Base-by-base conservation (phyloP, 2,329 filamentous ascomycete species). In the Xylaria sp. region DNA sequence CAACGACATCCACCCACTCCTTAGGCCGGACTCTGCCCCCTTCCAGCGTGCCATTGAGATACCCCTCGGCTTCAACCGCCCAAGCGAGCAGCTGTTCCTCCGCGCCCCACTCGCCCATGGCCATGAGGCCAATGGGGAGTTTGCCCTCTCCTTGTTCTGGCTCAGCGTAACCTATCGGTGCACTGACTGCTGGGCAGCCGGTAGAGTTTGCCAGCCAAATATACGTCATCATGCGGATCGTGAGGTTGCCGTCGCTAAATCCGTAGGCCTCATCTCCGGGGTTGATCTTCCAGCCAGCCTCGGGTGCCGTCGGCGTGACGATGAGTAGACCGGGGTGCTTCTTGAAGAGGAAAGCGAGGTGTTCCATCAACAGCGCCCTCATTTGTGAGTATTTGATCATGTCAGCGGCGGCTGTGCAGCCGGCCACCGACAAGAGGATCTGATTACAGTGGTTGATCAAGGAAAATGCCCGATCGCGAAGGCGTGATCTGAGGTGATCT, bases 171-270 rank as follows among this genome's bases (percentile, higher is more conserved):
- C 91, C 93, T 10, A 91, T 87, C 0, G 93, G 92, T 35, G 87
- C 87, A 46, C 81, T 87, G 11, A 96, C 84, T 1, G 91, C 87
- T 0, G 93, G 93, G 49, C 88, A 88, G 0, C 93, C 93, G 0
- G 83, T 86, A 68, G 92, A 88, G 76, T 97, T 97, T 6, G 93
- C 90, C 35, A 96, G 77, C 85, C 90, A 96, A 15, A 91, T 87
- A 76, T 92, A 97, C 75, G 89, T 86, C 92, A 97, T 96, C 72
- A 86, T 91, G 25, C 85, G 81, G n/a, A 96, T 79, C 15, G 86
- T 88, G 63, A 78, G 81, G 73, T 95, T 92, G 0, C 83, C 88
- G 74, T 97, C 90, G 37, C 83, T 88, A 67, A 92, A 80, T 2
- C 93, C 93, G 70, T 93, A 87, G n/a, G 79, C 79, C 15, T 87